Base-by-base conservation (phyloP, 2,329 filamentous ascomycete genomes). In the Aspergillus chevalieri region DNA sequence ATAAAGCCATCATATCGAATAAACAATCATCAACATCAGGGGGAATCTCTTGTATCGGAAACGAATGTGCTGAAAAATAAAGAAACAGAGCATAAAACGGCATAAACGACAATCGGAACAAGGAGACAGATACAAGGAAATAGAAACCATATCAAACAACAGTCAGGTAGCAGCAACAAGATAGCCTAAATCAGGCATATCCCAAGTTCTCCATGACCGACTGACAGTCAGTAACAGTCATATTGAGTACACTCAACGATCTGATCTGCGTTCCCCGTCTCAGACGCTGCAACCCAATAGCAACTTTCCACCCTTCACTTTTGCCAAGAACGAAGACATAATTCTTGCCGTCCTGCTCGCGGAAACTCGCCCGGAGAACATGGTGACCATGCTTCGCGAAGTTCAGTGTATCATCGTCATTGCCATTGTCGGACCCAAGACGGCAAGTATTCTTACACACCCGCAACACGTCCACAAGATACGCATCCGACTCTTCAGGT, bases 401-500 rank as follows among this genome's bases (percentile, higher is more conserved):
- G 17, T 21, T 28, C 42, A 28, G 22, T 1, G 8, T 28, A n/a
- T 44, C 71, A 34, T 48, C 52, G 33, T 58, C 53, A 47, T 55
- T 47, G 43, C 54, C 53, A 44, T 59, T 63, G 46, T 56, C 19
- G 33, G 65, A 61, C 42, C 64, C 65, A 51, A 81, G 70, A 53
- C 80, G 79, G 66, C 83, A 87, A 54, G 78, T 79, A 57, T 78
- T 78, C 63, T 81, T 83, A 73, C 85, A 89, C 52, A 80, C 75
- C 57, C 79, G 77, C 54, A 85, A 71, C 66, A 87, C 75, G 54
- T 84, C 80, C 43, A 71, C 66, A 49, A 87, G 72, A 61, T 81
- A 85, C n/a, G 73, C 72, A 58, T 87, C 83, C 45, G 82, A 84
- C 53, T 86, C 84, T 55, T 85, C 83, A 55, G 78, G 80, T 10